Evolutionary conservation across 2,329 filamentous ascomycete genomes (phyloP).

Genomic region (Onygena corvina): DNA sequence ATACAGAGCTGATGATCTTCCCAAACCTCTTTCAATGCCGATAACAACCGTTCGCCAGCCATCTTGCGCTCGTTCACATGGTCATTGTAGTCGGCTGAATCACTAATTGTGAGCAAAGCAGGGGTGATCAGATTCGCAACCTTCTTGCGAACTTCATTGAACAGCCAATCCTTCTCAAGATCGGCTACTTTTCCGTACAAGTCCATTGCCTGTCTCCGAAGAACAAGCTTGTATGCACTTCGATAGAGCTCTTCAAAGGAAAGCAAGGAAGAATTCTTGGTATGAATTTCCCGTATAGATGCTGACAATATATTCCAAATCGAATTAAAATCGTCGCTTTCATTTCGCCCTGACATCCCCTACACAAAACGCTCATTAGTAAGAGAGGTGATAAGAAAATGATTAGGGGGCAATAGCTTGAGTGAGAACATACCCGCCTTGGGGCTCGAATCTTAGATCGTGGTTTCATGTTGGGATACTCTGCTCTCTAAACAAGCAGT

Average conservation of each 20-base stretch:
- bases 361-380: constrained; percentile 22
- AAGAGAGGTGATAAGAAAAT: neutral
- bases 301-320: constrained; percentile 67
- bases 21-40: constrained; percentile 65
- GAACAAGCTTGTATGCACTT: constrained; percentile 82
- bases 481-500: too few relatives aligned
- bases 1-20: constrained; percentile 82
- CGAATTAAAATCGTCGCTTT: constrained; percentile 67
- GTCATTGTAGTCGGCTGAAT: constrained; percentile 38
- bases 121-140: constrained; percentile 61
- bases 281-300: constrained; percentile 78
- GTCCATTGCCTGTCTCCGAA: constrained; percentile 70
- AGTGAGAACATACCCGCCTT: constrained; percentile 45
- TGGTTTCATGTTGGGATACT: constrained; percentile 34
- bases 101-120: constrained; percentile 49
- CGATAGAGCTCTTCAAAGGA: constrained; percentile 95
- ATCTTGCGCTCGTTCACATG: constrained; percentile 65
- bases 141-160: constrained; percentile 55
- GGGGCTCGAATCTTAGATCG: constrained; percentile 56
- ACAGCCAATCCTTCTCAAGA: constrained; percentile 75
- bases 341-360: constrained; percentile 44
- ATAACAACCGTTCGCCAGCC: constrained; percentile 72
- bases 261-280: constrained; percentile 74
- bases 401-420: neutral
- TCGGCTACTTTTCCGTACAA: constrained; percentile 70